Conservation (phyloP, 768 basidiomycete genomes). For the Pleurotus pulmonarius region DNA sequence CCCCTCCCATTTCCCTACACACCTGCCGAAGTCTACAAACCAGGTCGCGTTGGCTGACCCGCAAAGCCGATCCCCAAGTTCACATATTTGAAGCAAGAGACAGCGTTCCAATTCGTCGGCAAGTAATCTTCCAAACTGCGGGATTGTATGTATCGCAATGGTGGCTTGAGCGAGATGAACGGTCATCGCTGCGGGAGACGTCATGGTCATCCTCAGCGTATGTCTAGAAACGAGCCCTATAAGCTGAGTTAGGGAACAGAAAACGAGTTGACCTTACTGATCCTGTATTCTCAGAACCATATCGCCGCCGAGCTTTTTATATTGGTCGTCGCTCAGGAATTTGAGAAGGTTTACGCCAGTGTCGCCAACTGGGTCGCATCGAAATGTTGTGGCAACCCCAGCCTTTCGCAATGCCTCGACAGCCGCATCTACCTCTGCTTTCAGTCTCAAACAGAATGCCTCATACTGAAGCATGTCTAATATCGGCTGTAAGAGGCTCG, state of each 20-base stretch:
- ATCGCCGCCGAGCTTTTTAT: slow-evolving; percentile 60
- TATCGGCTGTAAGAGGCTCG: slow-evolving; percentile 64
- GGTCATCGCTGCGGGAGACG: slow-evolving; percentile 71
- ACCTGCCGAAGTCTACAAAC: slow-evolving; percentile 73
- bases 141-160: slow-evolving; percentile 65
- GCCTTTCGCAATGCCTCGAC: slow-evolving; percentile 43
- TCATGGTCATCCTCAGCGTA: slow-evolving; percentile 70
- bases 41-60: slow-evolving; percentile 61
- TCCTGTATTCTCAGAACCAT: slow-evolving; percentile 68
- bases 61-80: slow-evolving; percentile 53
- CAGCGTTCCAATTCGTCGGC: slow-evolving; percentile 75
- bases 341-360: slow-evolving; percentile 57
- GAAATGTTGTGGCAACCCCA: slow-evolving; percentile 53
- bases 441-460: slow-evolving; percentile 64
- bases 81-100: slow-evolving; percentile 65
- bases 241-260: not conserved
- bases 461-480: slow-evolving; percentile 80
- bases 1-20: slow-evolving; percentile 79
- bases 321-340: slow-evolving; percentile 36
- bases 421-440: slow-evolving; percentile 51
- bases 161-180: slow-evolving; percentile 82
- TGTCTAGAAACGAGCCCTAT: slow-evolving; percentile 38
- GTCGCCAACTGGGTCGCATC: slow-evolving; percentile 65
- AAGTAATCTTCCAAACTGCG: slow-evolving; percentile 72
- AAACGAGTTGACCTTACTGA: slow-evolving; percentile 34